Evolutionary conservation across 495 filamentous ascomycete species (phyloP).

Genomic region (Achaetomiella virescens): DNA sequence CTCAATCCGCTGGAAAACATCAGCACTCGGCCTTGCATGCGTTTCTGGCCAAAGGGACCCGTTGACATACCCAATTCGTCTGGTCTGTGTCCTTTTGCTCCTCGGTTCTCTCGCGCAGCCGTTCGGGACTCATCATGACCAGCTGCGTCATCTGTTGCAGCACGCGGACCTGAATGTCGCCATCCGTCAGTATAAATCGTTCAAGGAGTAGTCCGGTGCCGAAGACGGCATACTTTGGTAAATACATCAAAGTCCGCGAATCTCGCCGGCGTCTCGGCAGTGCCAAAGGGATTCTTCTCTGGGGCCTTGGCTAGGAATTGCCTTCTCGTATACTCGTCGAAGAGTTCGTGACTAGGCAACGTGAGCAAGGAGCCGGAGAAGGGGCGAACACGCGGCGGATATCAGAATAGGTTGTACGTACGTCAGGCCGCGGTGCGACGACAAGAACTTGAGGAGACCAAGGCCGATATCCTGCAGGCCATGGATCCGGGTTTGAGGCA

Average conservation of each 20-base stretch:
- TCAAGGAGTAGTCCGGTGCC: neutral
- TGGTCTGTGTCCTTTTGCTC: conserved; percentile 78
- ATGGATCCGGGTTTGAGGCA: conserved; percentile 73
- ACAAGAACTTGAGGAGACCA: conserved; percentile 83
- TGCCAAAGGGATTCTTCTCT: conserved; percentile 76
- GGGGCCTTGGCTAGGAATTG: conserved; percentile 84
- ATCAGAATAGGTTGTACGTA: conserved; percentile 42
- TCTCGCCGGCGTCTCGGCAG: conserved; percentile 61
- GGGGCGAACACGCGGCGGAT: conserved; percentile 4
- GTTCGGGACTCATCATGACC: conserved; percentile 79
- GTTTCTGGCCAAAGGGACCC: neutral
- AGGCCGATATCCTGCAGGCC: conserved; percentile 78
- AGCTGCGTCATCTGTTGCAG: conserved; percentile 87
- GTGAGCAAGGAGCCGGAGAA: conserved; percentile 13
- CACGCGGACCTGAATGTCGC: conserved; percentile 57
- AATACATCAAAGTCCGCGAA: conserved; percentile 81
- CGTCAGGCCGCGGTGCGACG: conserved; percentile 87
- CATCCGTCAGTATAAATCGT: neutral
- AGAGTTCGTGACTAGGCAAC: conserved; percentile 64
- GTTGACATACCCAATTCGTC: conserved; percentile 65
- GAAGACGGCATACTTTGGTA: conserved; percentile 51
- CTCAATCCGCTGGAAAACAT: conserved; percentile 71
- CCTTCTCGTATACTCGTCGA: conserved; percentile 88
- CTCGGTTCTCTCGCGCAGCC: conserved; percentile 78
- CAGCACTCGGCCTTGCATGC: neutral